Conservation (phyloP, 1,139 yeast species). For the Wickerhamiella infanticola region DNA sequence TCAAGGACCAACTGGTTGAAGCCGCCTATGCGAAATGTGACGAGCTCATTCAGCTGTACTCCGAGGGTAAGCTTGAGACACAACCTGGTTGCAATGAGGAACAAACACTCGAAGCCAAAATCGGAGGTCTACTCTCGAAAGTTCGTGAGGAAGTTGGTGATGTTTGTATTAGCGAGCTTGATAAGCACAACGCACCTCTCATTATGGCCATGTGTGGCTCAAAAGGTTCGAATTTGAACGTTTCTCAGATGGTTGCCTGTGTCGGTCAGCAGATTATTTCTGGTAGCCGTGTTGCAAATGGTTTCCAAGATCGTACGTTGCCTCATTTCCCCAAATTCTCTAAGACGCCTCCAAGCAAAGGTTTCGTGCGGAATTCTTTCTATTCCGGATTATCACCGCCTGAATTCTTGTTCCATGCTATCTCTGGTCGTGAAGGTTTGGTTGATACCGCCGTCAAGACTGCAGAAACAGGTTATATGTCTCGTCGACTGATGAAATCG, state of each 20-base stretch:
- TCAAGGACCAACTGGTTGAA: slow-evolving; percentile 82
- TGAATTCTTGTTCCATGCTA: slow-evolving; percentile 94
- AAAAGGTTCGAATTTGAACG: slow-evolving; percentile 93
- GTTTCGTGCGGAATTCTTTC: slow-evolving; percentile 93
- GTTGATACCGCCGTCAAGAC: slow-evolving; percentile 99
- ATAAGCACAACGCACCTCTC: slow-evolving; percentile 83
- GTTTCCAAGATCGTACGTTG: slow-evolving; percentile 93
- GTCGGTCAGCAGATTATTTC: slow-evolving; percentile 92
- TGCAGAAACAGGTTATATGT: slow-evolving; percentile 98
- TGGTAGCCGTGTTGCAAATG: slow-evolving; percentile 98
- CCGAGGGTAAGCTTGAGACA: slow-evolving; percentile 82
- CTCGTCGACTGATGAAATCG: slow-evolving; percentile 96
- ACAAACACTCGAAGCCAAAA: slow-evolving; percentile 92
- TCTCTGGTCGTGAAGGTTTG: slow-evolving; percentile 98
- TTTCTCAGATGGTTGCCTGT: slow-evolving; percentile 53
- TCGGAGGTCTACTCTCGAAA: slow-evolving; percentile 88
- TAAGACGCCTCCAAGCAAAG: slow-evolving; percentile 94
- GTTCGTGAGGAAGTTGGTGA: slow-evolving; percentile 99
- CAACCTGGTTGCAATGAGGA: slow-evolving; percentile 99
- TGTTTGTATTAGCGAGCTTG: slow-evolving; percentile 85
- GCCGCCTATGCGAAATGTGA: slow-evolving; percentile 86
- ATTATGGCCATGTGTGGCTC: slow-evolving; percentile 99
- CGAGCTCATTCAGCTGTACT: slow-evolving; percentile 64
- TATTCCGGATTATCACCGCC: slow-evolving; percentile 90
- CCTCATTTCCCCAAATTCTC: slow-evolving; percentile 96